phyloP scores from a whole-genome alignment of 495 filamentous ascomycete species.

The Penicillium angulare region DNA sequence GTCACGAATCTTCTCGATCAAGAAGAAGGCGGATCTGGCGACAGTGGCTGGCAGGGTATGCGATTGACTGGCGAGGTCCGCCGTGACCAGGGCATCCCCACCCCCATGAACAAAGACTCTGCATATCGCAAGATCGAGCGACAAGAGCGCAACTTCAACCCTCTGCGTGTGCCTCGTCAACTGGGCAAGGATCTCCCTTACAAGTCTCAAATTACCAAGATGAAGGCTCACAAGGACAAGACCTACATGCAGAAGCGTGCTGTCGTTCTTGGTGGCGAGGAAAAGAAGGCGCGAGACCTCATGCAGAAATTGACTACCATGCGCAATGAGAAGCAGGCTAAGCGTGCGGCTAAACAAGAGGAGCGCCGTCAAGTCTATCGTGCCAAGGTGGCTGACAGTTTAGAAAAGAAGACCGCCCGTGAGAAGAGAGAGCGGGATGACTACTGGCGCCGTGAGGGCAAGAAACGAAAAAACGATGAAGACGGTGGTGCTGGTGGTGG shows the following conservation, averaged over 20 bases:
- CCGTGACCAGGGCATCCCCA: constrained; percentile 67
- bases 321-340: constrained; percentile 84
- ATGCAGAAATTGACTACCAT: constrained; percentile 92
- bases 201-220: constrained; percentile 85
- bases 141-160: constrained; percentile 83
- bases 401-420: constrained; percentile 76
- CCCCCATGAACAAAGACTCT: constrained; percentile 75
- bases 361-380: constrained; percentile 74
- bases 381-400: constrained; percentile 73
- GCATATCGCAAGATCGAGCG: constrained; percentile 82
- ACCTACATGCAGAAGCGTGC: constrained; percentile 95
- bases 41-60: constrained; percentile 76
- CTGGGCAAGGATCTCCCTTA: constrained; percentile 85
- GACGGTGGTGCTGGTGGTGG: constrained; percentile 63
- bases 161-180: constrained; percentile 80
- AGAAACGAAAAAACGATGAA: constrained; percentile 73
- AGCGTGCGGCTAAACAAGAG: constrained; percentile 79
- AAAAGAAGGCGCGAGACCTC: constrained; percentile 82
- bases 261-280: constrained; percentile 78
- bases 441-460: constrained; percentile 92
- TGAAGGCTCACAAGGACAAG: constrained; percentile 71
- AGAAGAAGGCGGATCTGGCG: constrained; percentile 32
- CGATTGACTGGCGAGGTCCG: constrained; percentile 93
- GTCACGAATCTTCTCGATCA: constrained; percentile 81
- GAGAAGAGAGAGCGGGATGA: constrained; percentile 91